Evolutionary conservation across 164 flowering plant genomes (phyloP).

Genomic region (Platanus orientalis): DNA sequence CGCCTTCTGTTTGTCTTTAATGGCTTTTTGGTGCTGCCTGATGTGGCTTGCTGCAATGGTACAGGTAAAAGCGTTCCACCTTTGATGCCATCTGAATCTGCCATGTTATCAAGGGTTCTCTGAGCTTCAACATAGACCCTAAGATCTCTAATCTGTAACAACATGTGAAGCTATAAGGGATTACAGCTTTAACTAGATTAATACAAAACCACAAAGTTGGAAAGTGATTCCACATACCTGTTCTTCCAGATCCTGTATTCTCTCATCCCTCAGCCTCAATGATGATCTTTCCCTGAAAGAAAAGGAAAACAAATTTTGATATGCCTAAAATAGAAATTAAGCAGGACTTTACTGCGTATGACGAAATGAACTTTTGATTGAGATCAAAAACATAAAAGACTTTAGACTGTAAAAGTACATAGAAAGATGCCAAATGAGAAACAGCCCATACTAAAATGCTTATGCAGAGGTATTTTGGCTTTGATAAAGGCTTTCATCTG

Average conservation of each 20-base stretch:
- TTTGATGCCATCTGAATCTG: slow-evolving; percentile 54
- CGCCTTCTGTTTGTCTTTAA: slow-evolving; percentile 47
- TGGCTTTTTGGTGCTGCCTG: slow-evolving; percentile 36
- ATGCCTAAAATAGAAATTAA: no score
- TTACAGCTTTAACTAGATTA: neutral
- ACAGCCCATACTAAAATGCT: no score
- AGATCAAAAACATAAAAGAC: no score
- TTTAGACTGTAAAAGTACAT: no score
- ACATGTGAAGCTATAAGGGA: neutral
- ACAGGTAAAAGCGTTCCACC: slow-evolving; percentile 77
- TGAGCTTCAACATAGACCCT: slow-evolving; percentile 73
- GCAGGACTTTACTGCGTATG: no score
- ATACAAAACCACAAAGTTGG: neutral
- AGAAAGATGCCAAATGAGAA: no score
- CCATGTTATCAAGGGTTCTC: slow-evolving; percentile 47
- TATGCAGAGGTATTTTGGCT: no score
- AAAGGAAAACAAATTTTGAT: neutral
- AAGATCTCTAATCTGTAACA: slow-evolving; percentile 72
- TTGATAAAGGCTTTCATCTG: no score
- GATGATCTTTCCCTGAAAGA: slow-evolving; percentile 38
- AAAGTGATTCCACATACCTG: slow-evolving; percentile 44
- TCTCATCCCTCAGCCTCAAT: slow-evolving; percentile 43
- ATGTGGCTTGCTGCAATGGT: slow-evolving; percentile 38
- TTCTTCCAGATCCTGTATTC: slow-evolving; percentile 72
- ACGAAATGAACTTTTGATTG: no score